Evolutionary conservation across 2,329 filamentous ascomycete genomes (phyloP), one percentile per base, ranked within the genome.

Genomic region (Truncatella angustata): DNA sequence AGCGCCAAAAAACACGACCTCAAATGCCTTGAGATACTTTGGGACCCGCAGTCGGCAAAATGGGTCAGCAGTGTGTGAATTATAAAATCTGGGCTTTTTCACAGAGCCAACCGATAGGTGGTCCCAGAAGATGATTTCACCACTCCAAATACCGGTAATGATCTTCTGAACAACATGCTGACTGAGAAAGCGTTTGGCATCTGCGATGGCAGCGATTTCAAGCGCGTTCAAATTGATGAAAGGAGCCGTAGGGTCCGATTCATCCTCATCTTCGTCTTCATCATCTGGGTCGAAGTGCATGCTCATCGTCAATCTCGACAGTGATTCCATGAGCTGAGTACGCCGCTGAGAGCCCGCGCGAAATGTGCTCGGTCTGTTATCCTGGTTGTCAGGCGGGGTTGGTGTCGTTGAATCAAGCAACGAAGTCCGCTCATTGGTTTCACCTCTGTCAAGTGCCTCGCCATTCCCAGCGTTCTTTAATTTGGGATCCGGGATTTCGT

Each of bases 221-320:
- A 97, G 77, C 2, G 90, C 91, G 66, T 94, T 96, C 44, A 96
- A 77, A 16, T 87, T 85, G 32, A 85, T 84, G 66, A 96, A 96
- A 1, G 85, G 81, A 0, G 82, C 79, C 0, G 87, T 88, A 24
- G 88, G 83, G 46, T 88, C 82, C 6, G 81, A 77, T 9, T 81
- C 77, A 4, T 75, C 71, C 4, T 80, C 76, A 10, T 80, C 76
- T 4, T 75, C 71, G 3, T 80, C 76, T 3, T 75, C 74, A 1
- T 72, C 71, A 37, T 68, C 66, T 21, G 60, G 60, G 16, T 64
- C 66, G 40, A 64, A 57, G 10, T 73, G 67, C 59, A 73, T 71
- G 63, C 70, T 76, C 68, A 74, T 74, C 24, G 78, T 82, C 49
- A 86, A 72, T 32, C 76, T 75, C 2, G 81, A 81, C 36, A 85